Percentiles rank a stretch among this genome's conserved stretches.
Evolutionary conservation across 805 yeast species (phyloP).

Genomic region (Starmerella powellii): DNA sequence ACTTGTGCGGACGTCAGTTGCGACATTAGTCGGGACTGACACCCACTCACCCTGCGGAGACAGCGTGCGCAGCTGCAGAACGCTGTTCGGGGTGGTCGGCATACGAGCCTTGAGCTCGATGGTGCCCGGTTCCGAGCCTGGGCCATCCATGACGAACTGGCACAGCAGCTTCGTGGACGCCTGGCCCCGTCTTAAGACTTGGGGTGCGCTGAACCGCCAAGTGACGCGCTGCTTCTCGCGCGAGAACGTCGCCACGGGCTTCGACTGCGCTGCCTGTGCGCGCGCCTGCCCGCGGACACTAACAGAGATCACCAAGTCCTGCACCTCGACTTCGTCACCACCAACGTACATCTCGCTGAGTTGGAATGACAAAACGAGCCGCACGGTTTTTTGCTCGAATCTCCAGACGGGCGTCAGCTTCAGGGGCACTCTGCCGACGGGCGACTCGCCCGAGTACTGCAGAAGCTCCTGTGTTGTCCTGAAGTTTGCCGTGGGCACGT

Average conservation of each 20-base stretch:
- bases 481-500: slow-evolving; percentile 32
- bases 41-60: slow-evolving; percentile 19
- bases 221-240: slow-evolving; percentile 75
- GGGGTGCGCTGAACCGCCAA: slow-evolving; percentile 50
- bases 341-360: slow-evolving; percentile 39
- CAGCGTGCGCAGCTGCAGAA: slow-evolving; percentile 19
- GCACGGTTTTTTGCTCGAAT: slow-evolving; percentile 70
- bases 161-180: slow-evolving; percentile 65
- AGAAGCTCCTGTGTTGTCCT: slow-evolving; percentile 41
- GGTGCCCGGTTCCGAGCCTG: slow-evolving; percentile 64
- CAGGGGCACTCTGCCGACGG: slow-evolving; percentile 46
- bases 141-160: slow-evolving; percentile 65
- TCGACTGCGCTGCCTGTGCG: slow-evolving; percentile 64
- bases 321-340: slow-evolving; percentile 35
- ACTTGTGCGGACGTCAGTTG: slow-evolving; percentile 6
- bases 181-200: slow-evolving; percentile 30
- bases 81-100: slow-evolving; percentile 10
- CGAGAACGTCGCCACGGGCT: slow-evolving; percentile 85
- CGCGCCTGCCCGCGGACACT: slow-evolving; percentile 38
- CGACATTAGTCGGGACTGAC: slow-evolving; percentile 17
- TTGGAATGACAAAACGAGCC: slow-evolving; percentile 63
- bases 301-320: slow-evolving; percentile 52
- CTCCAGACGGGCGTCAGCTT: slow-evolving; percentile 78
- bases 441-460: slow-evolving; percentile 45
- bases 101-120: slow-evolving; percentile 39